These are phyloP conservation scores for Calonectria crousiana DNA, from an alignment of 2,329 filamentous ascomycete species.

Conservation along the genomic window DNA sequence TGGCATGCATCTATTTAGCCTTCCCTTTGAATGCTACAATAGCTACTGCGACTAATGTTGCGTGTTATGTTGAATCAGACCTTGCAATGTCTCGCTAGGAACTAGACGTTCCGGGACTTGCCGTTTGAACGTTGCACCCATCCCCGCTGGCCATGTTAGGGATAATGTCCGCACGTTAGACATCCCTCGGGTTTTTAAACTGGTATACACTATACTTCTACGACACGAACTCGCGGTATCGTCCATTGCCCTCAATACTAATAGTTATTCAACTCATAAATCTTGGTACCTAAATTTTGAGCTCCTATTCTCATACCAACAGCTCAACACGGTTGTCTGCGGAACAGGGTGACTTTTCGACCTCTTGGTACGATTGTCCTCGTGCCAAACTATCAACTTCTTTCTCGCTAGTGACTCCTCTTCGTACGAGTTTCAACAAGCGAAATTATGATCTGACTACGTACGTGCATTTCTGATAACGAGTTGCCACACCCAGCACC, in stretches of 20 bases:
- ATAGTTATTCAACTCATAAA: too few relatives aligned
- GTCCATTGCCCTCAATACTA: not conserved
- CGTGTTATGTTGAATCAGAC: not conserved
- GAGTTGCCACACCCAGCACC: not conserved
- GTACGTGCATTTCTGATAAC: not conserved
- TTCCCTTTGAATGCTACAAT: not conserved
- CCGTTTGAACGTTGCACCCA: not conserved
- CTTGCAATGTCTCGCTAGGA: not conserved
- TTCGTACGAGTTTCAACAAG: not conserved
- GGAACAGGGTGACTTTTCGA: too few relatives aligned
- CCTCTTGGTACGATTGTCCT: too few relatives aligned
- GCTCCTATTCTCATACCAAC: too few relatives aligned
- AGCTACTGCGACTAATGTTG: not conserved
- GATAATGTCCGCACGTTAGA: not conserved
- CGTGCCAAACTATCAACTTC: too few relatives aligned
- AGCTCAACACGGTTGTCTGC: too few relatives aligned
- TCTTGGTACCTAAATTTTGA: too few relatives aligned
- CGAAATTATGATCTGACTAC: not conserved
- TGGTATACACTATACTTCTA: fast-evolving
- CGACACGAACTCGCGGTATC: not conserved
- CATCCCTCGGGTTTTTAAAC: not conserved
- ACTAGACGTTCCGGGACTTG: not conserved
- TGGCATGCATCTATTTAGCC: not conserved
- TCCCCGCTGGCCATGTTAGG: too few relatives aligned
- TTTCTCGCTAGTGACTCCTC: not conserved